Evolutionary conservation across 345 rosid species (phyloP).

Genomic region (Trapa incisa): DNA sequence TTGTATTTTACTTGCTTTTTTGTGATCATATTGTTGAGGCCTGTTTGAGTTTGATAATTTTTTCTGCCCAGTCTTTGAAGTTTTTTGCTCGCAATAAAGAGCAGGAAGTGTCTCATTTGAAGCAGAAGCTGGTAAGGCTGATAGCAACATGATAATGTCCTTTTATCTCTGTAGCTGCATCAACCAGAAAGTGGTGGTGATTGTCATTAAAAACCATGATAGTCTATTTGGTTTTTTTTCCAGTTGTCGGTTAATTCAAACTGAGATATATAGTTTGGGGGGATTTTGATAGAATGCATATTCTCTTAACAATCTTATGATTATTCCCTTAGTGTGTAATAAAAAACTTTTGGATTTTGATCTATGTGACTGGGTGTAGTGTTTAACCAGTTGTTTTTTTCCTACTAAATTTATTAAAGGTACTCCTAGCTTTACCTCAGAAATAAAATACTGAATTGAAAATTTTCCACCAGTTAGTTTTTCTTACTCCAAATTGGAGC

Average conservation of each 20-base stretch:
- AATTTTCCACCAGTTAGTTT: background rate
- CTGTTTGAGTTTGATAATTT: slow-evolving; percentile 2
- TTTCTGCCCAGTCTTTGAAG: slow-evolving; percentile 49
- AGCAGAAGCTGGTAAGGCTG: slow-evolving; percentile 30
- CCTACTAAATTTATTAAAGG: background rate
- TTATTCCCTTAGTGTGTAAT: background rate
- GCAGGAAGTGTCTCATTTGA: slow-evolving; percentile 34
- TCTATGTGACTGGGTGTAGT: background rate
- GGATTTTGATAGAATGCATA: background rate
- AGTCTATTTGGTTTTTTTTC: background rate
- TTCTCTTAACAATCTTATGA: background rate
- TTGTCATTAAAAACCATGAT: background rate
- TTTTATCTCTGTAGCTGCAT: background rate
- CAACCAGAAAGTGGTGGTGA: background rate
- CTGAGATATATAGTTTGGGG: background rate
- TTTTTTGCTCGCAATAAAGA: slow-evolving; percentile 49
- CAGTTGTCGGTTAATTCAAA: background rate
- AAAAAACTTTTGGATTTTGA: background rate
- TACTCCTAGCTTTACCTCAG: background rate
- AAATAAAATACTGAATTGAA: background rate
- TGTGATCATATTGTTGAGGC: background rate
- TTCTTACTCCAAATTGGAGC: background rate
- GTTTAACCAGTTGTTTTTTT: background rate
- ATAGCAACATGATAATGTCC: background rate
- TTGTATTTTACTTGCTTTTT: slow-evolving; percentile 3